phyloP scores from a whole-genome alignment of 164 flowering plant species.

The Buxus sempervirens region DNA sequence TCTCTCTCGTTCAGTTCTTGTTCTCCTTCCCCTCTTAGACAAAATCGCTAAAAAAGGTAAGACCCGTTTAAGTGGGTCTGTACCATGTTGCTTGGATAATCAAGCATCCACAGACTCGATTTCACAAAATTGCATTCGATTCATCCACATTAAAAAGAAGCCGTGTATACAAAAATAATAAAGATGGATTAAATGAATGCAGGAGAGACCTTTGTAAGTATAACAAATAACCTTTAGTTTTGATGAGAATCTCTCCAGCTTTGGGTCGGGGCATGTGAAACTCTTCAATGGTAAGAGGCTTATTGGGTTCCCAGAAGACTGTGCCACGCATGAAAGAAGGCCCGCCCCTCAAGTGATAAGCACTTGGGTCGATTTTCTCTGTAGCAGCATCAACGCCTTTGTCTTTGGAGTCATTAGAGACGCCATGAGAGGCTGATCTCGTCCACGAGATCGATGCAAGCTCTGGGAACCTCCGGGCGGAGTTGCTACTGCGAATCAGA shows the following conservation, averaged over 20 bases:
- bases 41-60: too few relatives aligned
- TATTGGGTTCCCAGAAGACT: conserved; percentile 73
- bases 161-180: too few relatives aligned
- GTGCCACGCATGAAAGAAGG: conserved; percentile 81
- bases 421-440: neutral
- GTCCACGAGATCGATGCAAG: neutral
- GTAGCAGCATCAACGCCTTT: too few relatives aligned
- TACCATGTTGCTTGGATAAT: too few relatives aligned
- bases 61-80: too few relatives aligned
- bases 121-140: too few relatives aligned
- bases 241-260: conserved; percentile 83
- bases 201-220: neutral
- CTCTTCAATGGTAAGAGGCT: conserved; percentile 80
- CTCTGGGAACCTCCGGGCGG: neutral
- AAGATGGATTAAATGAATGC: neutral
- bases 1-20: too few relatives aligned
- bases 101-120: too few relatives aligned
- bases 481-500: neutral
- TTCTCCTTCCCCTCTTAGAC: too few relatives aligned
- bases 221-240: conserved; percentile 61
- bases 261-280: conserved; percentile 93
- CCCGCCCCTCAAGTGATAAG: conserved; percentile 43
- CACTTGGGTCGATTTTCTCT: conserved; percentile 11
- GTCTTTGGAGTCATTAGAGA: neutral
- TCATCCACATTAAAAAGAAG: too few relatives aligned